A percentile compares a stretch with the other conserved stretches of the same genome.
These are phyloP conservation scores for Colletotrichum trifolii DNA, from an alignment of 2,329 filamentous ascomycete genomes.

Conservation along the genomic window DNA sequence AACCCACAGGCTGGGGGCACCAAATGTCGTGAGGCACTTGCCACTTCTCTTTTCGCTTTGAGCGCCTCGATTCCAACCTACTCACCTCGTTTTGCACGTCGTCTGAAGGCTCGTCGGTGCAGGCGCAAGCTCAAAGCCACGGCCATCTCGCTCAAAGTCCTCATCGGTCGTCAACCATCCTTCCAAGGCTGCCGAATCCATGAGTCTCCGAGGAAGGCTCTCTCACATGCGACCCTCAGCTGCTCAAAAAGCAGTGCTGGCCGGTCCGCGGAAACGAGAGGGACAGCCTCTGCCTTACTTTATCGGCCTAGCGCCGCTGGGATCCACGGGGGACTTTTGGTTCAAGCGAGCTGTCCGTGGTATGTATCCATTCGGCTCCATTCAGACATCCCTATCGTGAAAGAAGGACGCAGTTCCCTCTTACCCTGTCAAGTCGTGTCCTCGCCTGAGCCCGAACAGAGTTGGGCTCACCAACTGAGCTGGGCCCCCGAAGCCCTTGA, in stretches of 20 bases:
- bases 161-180: no score
- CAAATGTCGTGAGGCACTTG: no score
- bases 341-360: slow-evolving; percentile 11
- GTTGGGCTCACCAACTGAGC: slow-evolving; percentile 11
- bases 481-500: slow-evolving; percentile 19
- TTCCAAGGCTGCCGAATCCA: no score
- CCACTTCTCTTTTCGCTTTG: no score
- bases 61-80: no score
- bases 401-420: slow-evolving; percentile 6
- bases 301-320: slow-evolving; percentile 26
- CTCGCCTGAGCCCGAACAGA: slow-evolving; percentile 18
- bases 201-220: background rate
- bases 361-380: slow-evolving; percentile 5
- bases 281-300: slow-evolving; percentile 28
- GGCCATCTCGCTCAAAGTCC: no score
- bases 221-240: slow-evolving; percentile 30
- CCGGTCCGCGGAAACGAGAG: slow-evolving; percentile 37
- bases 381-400: slow-evolving; percentile 2
- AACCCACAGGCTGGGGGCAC: no score
- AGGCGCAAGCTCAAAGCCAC: no score
- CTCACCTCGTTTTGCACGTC: no score
- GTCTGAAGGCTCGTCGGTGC: no score
- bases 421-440: slow-evolving; percentile 26
- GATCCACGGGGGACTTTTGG: slow-evolving; percentile 26
- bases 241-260: slow-evolving; percentile 22